Percentiles rank a stretch among this genome's conserved stretches.
Evolutionary conservation across 148 eudicot genomes (phyloP).

Genomic region (Cornus florida): DNA sequence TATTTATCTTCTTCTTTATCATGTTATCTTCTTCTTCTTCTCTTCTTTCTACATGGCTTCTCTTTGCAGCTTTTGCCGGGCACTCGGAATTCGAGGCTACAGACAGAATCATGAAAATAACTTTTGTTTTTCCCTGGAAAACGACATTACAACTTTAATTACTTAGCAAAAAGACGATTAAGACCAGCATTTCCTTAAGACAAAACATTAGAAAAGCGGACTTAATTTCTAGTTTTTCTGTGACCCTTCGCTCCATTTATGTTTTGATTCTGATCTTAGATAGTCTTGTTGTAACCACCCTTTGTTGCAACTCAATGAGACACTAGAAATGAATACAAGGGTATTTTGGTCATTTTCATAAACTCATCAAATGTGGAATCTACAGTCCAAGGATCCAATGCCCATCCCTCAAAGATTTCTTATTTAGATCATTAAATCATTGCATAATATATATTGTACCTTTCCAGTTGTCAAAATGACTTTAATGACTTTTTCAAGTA

Average conservation of each 20-base stretch:
- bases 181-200: background rate
- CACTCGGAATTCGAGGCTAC: slow-evolving; percentile 16
- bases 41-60: slow-evolving; percentile 32
- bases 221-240: background rate
- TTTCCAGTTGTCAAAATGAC: background rate
- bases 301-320: too few species aligned
- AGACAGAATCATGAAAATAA: slow-evolving; percentile 24
- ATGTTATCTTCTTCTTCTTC: slow-evolving; percentile 3
- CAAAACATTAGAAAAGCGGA: background rate
- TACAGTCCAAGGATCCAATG: slow-evolving; percentile 17
- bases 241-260: background rate
- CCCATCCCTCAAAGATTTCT: background rate
- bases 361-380: background rate
- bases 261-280: too few species aligned
- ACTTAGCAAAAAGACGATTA: too few species aligned
- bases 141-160: background rate
- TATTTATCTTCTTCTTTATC: too few species aligned
- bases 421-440: background rate
- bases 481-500: too few species aligned
- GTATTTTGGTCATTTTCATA: slow-evolving; percentile 6
- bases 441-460: background rate
- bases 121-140: slow-evolving; percentile 25
- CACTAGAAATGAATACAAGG: background rate
- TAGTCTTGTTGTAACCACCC: too few species aligned
- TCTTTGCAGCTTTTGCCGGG: slow-evolving; percentile 44